Conservation (phyloP, 305 asterid genomes). For the Stenogyne calaminthoides region DNA sequence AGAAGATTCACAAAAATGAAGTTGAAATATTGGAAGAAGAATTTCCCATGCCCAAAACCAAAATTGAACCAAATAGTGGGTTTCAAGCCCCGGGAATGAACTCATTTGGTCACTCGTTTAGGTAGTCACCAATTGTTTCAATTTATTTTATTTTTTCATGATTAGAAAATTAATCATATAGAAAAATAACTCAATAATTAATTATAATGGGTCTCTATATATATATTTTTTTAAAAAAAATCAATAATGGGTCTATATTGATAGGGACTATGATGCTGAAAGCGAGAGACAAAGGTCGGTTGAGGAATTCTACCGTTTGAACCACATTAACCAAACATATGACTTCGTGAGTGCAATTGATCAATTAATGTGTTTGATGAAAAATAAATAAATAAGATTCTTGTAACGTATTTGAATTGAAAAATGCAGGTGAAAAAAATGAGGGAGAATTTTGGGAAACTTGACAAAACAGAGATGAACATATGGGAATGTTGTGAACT, state of each 20-base stretch:
- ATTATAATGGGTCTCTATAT: not conserved
- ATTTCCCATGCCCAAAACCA: too few relatives aligned
- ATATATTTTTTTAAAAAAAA: too few relatives aligned
- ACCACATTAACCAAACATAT: not conserved
- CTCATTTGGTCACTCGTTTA: not conserved
- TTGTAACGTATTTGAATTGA: too few relatives aligned
- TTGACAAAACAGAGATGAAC: too few relatives aligned
- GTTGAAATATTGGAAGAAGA: not conserved
- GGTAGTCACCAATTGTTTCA: not conserved
- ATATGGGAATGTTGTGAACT: too few relatives aligned
- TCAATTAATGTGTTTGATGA: too few relatives aligned
- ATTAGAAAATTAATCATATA: too few relatives aligned
- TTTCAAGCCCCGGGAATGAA: not conserved
- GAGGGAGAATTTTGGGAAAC: too few relatives aligned
- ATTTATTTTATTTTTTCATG: not conserved
- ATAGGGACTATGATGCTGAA: not conserved
- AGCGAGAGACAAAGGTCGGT: not conserved
- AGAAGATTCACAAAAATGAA: not conserved
- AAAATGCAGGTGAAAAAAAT: too few relatives aligned
- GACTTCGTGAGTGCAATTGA: not conserved
- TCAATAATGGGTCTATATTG: not conserved
- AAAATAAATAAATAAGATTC: too few relatives aligned
- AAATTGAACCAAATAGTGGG: not conserved
- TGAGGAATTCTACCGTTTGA: not conserved
- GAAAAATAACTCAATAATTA: too few relatives aligned